phyloP scores from a whole-genome alignment of 1,284 basidiomycete genomes.

The Malassezia sympodialis region DNA sequence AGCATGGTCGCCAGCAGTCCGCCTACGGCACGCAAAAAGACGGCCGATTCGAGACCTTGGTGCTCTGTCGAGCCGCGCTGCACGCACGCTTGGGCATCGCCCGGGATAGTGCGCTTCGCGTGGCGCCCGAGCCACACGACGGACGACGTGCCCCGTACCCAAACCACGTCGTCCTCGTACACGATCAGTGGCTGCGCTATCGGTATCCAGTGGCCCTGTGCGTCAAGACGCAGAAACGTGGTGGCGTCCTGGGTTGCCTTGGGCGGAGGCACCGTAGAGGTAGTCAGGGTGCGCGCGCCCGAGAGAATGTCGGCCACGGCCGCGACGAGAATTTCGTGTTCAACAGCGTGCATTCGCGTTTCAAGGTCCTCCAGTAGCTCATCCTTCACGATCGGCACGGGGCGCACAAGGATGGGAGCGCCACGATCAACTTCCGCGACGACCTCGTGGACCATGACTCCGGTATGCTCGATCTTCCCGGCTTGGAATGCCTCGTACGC shows the following conservation, averaged over 20 bases:
- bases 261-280: neutral
- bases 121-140: conserved; percentile 2
- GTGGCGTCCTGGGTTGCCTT: neutral
- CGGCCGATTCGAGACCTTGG: conserved; percentile 8
- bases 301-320: conserved; percentile 25
- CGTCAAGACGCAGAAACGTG: neutral
- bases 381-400: conserved; percentile 62
- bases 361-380: conserved; percentile 70
- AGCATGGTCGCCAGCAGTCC: neutral
- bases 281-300: conserved; percentile 2
- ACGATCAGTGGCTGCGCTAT: neutral
- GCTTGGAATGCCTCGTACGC: conserved; percentile 78
- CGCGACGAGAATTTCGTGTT: conserved; percentile 85
- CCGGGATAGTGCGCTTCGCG: neutral
- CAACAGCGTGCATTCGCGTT: conserved; percentile 65
- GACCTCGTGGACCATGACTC: conserved; percentile 89
- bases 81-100: neutral
- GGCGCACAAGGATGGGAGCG: conserved; percentile 68
- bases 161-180: conserved; percentile 1
- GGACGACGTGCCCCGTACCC: neutral
- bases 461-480: conserved; percentile 56
- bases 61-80: neutral
- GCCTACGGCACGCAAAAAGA: neutral
- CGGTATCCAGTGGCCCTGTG: neutral
- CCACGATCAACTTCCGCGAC: conserved; percentile 88